Conservation (phyloP, 768 basidiomycete genomes). For the Myochromella boudieri region DNA sequence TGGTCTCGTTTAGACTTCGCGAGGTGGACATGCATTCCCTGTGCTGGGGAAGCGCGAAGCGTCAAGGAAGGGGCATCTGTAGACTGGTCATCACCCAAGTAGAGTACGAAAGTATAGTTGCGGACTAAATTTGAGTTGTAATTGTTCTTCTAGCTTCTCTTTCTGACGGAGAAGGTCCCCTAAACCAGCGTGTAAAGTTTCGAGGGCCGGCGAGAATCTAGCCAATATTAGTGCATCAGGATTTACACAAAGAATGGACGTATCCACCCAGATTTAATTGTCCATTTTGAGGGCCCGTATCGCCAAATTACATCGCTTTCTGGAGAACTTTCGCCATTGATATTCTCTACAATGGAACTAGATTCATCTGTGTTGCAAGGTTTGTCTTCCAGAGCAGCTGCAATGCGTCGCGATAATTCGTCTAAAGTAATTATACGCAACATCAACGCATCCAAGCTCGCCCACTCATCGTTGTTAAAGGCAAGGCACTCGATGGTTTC, state of each 20-base stretch:
- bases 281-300: constrained; percentile 45
- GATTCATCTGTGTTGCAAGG: constrained; percentile 18
- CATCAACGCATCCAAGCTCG: constrained; percentile 51
- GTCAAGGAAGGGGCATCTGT: constrained; percentile 73
- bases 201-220: constrained; percentile 63
- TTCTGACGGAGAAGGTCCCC: constrained; percentile 42
- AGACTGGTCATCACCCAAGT: neutral
- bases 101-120: neutral
- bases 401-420: constrained; percentile 57
- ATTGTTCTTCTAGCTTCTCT: constrained; percentile 49
- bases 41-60: constrained; percentile 62
- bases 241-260: neutral
- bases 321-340: neutral
- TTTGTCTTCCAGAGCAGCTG: constrained; percentile 22
- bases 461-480: constrained; percentile 47
- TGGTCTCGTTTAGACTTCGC: constrained; percentile 64
- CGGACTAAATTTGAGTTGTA: constrained; percentile 59
- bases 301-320: constrained; percentile 19
- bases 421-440: constrained; percentile 50
- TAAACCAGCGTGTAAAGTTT: constrained; percentile 47
- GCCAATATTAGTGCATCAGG: no score
- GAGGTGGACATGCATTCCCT: constrained; percentile 78
- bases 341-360: neutral
- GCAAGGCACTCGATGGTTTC: constrained; percentile 36
- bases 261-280: constrained; percentile 65